Evolutionary conservation across 2,329 filamentous ascomycete genomes (phyloP), one percentile per base, ranked within the genome.

Genomic region (Aspergillus sp.): DNA sequence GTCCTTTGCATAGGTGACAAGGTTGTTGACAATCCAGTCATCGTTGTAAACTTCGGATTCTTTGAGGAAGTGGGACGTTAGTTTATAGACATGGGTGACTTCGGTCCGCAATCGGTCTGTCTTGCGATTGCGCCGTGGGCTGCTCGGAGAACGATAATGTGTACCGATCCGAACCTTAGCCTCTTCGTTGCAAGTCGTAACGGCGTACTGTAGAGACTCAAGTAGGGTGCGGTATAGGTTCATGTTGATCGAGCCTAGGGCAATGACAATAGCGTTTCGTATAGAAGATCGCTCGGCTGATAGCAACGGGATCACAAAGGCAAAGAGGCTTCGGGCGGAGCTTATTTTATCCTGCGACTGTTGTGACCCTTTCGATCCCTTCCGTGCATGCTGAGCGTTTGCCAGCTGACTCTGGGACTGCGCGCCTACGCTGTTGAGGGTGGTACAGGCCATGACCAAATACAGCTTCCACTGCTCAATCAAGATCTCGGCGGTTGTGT

Each of bases 381-480:
- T 97, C 47, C 94, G 86, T 4, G 87, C 84, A 75, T 98, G 94
- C 65, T 96, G 90, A 39, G 84, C 83, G 63, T 84, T 84, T 12
- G 82, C 80, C 30, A 88, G 81, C 58, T 87, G 85, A 21, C 83
- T 82, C 62, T 85, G 81, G 36, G 81, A 82, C 58, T 86, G 82
- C 19, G 82, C 87, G 9, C 92, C 92, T 9, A 91, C 86, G 66
- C 95, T 95, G 39, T 91, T 93, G 59, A 99, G 82, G 0, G 95
- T 98, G 9, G 94, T 97, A 77, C 96, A 99, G 9, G 94, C 95
- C 79, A 99, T 97, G 58, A 97, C 93, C 25, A 99, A 83, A 74
- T 98, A 98, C 2, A 98, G 81, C 76, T 97, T 98, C 94, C 94
- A 99, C 74, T 99, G 95, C 76, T 98, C 96, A 60, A 99, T 87